Base-by-base conservation (phyloP, 1,284 basidiomycete species). In the Stereum hirsutum region DNA sequence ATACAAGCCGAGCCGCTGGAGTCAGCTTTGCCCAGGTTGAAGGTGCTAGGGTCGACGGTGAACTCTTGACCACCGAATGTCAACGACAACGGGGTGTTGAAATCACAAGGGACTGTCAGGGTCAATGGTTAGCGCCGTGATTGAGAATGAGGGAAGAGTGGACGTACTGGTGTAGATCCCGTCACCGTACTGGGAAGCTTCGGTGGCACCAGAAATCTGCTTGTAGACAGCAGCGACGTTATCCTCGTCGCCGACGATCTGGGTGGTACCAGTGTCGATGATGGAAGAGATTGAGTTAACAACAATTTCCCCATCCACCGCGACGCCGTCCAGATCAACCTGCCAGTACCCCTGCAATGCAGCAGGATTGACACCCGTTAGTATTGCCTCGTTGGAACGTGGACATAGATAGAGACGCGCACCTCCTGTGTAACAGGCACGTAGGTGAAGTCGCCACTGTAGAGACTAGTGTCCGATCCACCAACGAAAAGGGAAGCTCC, bases 401-500 rank as follows among this genome's bases (percentile, higher is more conserved):
- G 17, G n/a, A 21, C 25, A 39, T 5, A 11, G 17, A 19, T n/a
- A n/a, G n/a, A n/a, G n/a, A n/a, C n/a, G 31, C 36, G 28, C 26
- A 53, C 56, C 46, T 54, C 39, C 6, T 53, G 17, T 3, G 49
- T 54, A 15, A 58, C 52, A 7, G 44, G 34, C n/a, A 42, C 37
- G 34, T 49, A 58, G 11, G 56, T 54, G 43, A 60, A 48, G 21
- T 38, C 36, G 23, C 56, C 59, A 1, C 39, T 37, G 44, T 46
- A 55, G 8, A 46, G 40, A 11, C 25, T 23, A 4, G 24, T 25
- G 45, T 59, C 49, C 8, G 46, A 35, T 7, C 66, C 65, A 20
- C 73, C 73, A 17, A 75, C 58, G 48, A 52, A 63, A 17, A 75
- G 63, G 48, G 64, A 61, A 8, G 58, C 56, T 14, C 56, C 54